These are phyloP conservation scores for Candida oleophila DNA, from an alignment of 805 yeast species.

Conservation along the genomic window DNA sequence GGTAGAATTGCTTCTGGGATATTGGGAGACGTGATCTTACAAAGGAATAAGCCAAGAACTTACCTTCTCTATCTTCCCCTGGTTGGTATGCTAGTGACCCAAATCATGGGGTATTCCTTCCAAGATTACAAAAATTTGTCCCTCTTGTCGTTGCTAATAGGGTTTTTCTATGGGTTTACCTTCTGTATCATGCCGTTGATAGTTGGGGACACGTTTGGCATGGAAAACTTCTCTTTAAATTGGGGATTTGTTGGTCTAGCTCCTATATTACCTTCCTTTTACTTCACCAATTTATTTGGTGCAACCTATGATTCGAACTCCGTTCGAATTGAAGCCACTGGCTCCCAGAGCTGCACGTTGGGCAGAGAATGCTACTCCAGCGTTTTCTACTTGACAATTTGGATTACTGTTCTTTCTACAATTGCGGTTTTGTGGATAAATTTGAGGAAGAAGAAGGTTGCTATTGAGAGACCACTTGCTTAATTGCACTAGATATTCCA, in stretches of 20 bases:
- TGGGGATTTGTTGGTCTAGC: conserved; percentile 74
- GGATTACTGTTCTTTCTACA: conserved; percentile 28
- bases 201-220: conserved; percentile 72
- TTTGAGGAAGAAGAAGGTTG: conserved; percentile 7
- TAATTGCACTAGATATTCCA: too few relatives aligned
- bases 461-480: background rate
- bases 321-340: conserved; percentile 6
- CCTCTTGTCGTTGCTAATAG: conserved; percentile 54
- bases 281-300: conserved; percentile 65
- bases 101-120: conserved; percentile 43
- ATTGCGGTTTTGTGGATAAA: conserved; percentile 18
- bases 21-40: conserved; percentile 58
- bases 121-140: conserved; percentile 40
- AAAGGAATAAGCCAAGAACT: conserved; percentile 46
- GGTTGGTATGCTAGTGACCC: conserved; percentile 47
- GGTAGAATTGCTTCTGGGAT: conserved; percentile 68
- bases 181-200: conserved; percentile 77
- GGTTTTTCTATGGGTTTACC: conserved; percentile 70
- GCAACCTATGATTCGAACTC: conserved; percentile 53
- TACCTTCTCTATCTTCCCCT: conserved; percentile 57
- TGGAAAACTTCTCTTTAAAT: conserved; percentile 62
- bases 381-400: conserved; percentile 40
- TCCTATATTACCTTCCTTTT: conserved; percentile 60
- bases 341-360: conserved; percentile 21
- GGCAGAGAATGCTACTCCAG: conserved; percentile 45